Evolutionary conservation across 345 rosid genomes (phyloP), one percentile per base, ranked within the genome.

Genomic region (Eucalyptus urophylla): DNA sequence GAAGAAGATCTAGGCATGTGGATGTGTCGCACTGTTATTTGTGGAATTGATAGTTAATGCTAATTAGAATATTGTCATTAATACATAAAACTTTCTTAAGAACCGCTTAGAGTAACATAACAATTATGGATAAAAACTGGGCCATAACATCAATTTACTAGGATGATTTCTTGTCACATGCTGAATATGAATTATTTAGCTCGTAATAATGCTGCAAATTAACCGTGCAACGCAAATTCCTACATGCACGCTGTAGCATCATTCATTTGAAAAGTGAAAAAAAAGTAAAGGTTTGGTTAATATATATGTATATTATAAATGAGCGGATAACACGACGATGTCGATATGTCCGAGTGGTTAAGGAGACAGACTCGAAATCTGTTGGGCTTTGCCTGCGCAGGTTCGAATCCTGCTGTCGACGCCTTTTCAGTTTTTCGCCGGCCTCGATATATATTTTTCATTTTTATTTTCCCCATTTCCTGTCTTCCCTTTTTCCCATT

Each of bases 381-480:
- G 95, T 95, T 98, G 98, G 99, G 98, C 99, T 91, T 1, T 95
- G 98, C 98, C 98, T 94, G 99, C 98, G 98, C 98, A 96, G 99
- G 98, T 97, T 97, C 98, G 99, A 98, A 97, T 98, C 98, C 99
- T 97, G 97, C 97, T 96, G 96, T 95, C 95, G 99, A 97, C 98
- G 99, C 1, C 3, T 21, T 76, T 40, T 4, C 4, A 37, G 3
- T 37, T 37, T 3, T 8, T 5, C 11, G 10, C 22, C 22, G 31
- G 6, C 0, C 31, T 27, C 31, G 62, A 9, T 56, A 4, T 60
- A 3, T 12, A 27, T 27, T n/a, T 33, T 72, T 33, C 11, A 17
- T 17, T 33, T 13, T 49, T 83, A 43, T 6, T 27, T 69, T n/a
- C 13, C 43, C 14, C 22, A 9, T 37, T 65, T 25, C 3, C 37